Base-by-base conservation (phyloP, 768 basidiomycete genomes). In the Leucocoprinus sp. region DNA sequence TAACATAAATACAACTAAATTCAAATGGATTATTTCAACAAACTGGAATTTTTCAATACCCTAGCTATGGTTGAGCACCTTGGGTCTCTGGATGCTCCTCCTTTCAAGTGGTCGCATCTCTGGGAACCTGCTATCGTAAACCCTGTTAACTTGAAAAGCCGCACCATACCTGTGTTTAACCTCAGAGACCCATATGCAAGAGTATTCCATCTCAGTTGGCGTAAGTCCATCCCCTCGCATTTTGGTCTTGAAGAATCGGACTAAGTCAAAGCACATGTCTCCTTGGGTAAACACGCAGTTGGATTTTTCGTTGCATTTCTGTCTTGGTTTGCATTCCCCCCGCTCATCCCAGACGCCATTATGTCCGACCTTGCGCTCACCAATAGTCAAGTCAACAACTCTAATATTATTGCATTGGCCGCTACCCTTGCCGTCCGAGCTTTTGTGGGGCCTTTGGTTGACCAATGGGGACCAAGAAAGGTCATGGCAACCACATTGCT, bases 281-380 rank as follows among this genome's bases (percentile, higher is more conserved):
- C n/a, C n/a, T n/a, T n/a, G n/a, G n/a, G n/a, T 14, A 11, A 24
- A 35, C 31, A 26, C 21, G 8, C 23, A 59, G 60, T 72, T n/a
- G 69, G 65, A 8, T 76, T 76, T 55, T 72, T 74, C 52, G 65
- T 70, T n/a, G 73, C 74, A 0, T 75, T 75, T 28, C 51, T 67
- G 2, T 60, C 65, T 27, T 65, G 77, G 79, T 79, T 80, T 46
- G 76, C 78, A 1, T 80, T 81, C 53, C 66, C 77, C n/a, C 78
- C 78, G 0, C 69, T 80, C 12, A 68, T 77, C 27, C 74, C 76
- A 0, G 72, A 75, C 7, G 74, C 68, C 23, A 78, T 81, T 60
- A 70, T 68, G 50, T 53, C 56, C 19, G 78, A 80, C 58, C 65
- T 80, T 47, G 59, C 69, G 1, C 61, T 81, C 18, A 71, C 72